These are phyloP conservation scores for Waltiozyma sp. DNA, from an alignment of 1,139 yeast genomes.

Conservation along the genomic window DNA sequence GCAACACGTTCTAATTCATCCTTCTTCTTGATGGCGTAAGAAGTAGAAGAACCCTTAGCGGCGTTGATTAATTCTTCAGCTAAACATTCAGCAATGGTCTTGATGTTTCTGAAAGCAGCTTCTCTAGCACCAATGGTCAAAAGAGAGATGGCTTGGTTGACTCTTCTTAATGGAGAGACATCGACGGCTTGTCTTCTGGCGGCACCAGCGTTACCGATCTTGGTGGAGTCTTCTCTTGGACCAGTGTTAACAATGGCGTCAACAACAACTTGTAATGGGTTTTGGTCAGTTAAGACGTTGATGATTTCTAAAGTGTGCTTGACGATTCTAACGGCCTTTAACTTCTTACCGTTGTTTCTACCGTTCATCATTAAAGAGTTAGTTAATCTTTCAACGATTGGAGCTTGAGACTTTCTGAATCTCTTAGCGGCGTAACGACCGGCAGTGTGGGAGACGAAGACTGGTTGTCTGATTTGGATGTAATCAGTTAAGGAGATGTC, in stretches of 20 bases:
- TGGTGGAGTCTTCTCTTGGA: conserved; percentile 99
- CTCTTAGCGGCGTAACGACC: conserved; percentile 99
- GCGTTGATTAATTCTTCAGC: conserved; percentile 99
- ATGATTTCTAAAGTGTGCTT: conserved; percentile 98
- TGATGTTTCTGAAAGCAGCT: conserved; percentile 99
- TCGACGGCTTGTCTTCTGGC: conserved; percentile 99
- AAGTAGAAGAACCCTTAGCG: conserved; percentile 99
- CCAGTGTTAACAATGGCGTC: conserved; percentile 99
- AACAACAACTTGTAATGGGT: conserved; percentile 99
- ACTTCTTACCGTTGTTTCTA: conserved; percentile 99
- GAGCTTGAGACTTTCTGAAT: conserved; percentile 99
- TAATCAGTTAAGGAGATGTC: conserved; percentile 97
- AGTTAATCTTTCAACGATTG: conserved; percentile 98
- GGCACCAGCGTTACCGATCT: conserved; percentile 99
- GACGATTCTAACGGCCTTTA: conserved; percentile 99
- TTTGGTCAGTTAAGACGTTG: conserved; percentile 94
- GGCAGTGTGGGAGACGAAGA: conserved; percentile 97
- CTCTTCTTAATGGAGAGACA: conserved; percentile 99
- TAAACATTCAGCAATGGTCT: conserved; percentile 99
- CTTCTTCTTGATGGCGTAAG: conserved; percentile 99
- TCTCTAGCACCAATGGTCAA: conserved; percentile 99
- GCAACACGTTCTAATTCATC: conserved; percentile 99
- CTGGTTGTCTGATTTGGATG: conserved; percentile 96
- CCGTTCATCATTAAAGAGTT: conserved; percentile 99
- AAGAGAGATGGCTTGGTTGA: conserved; percentile 97